phyloP scores from a whole-genome alignment of 495 filamentous ascomycete genomes.

The Daldinia grandis region DNA sequence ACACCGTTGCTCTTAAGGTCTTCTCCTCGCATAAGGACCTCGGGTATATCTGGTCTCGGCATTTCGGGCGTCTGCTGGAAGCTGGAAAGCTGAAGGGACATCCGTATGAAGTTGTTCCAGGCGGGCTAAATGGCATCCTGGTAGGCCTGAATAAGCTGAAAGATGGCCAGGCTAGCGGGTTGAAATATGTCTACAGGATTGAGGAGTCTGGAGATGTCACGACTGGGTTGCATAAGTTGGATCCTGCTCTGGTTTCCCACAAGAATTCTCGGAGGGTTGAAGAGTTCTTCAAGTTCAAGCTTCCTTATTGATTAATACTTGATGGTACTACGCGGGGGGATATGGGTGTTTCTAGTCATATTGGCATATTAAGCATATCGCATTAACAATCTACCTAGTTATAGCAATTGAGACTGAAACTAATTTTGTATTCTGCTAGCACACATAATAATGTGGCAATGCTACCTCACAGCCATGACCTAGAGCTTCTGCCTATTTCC shows the following conservation, averaged over 20 bases:
- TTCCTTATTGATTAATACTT: not conserved
- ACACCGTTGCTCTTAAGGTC: conserved; percentile 27
- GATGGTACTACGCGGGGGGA: not conserved
- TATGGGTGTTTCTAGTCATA: not conserved
- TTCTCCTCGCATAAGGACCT: conserved; percentile 49
- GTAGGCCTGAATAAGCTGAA: conserved; percentile 45
- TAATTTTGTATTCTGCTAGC: not conserved
- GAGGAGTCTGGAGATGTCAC: conserved; percentile 31
- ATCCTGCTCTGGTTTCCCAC: not conserved
- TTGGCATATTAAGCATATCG: not conserved
- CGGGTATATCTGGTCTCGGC: conserved; percentile 47
- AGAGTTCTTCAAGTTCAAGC: not conserved
- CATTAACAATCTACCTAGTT: not conserved
- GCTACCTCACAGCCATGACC: not conserved
- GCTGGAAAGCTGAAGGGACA: conserved; percentile 49
- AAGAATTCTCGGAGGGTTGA: not conserved
- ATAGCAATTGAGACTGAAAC: not conserved
- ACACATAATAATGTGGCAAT: not conserved
- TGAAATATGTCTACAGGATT: conserved; percentile 49
- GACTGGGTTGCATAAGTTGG: conserved; percentile 2
- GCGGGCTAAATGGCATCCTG: conserved; percentile 47
- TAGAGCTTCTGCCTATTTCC: not conserved
- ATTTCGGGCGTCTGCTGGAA: conserved; percentile 44
- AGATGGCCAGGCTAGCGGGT: conserved; percentile 49
- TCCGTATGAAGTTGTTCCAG: conserved; percentile 47